Evolutionary conservation across 495 filamentous ascomycete species (phyloP).

Genomic region (Choiromyces venosus): DNA sequence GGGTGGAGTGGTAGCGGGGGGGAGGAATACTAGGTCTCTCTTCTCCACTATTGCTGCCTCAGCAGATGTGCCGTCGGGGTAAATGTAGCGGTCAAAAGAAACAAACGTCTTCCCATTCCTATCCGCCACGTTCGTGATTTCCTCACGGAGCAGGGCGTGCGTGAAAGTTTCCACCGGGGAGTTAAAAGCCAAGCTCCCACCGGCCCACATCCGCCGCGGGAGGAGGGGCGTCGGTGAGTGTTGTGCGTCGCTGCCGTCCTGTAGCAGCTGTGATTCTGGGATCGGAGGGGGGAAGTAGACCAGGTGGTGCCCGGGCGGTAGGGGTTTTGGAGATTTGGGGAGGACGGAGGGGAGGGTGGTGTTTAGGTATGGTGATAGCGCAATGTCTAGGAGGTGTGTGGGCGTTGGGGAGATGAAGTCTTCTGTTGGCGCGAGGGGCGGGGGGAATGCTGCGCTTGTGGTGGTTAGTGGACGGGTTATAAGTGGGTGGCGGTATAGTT

Average conservation of each 20-base stretch:
- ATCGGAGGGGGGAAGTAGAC: conserved; percentile 64
- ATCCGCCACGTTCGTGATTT: conserved; percentile 18
- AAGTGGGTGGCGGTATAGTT: background rate
- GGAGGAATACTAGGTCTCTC: conserved; percentile 44
- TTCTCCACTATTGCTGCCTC: conserved; percentile 38
- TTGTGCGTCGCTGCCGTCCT: conserved; percentile 66
- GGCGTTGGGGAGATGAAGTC: conserved; percentile 62
- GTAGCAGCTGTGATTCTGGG: conserved; percentile 51
- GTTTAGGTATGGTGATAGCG: conserved; percentile 58
- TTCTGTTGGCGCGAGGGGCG: conserved; percentile 54
- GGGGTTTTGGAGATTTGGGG: conserved; percentile 27
- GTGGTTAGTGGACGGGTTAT: conserved; percentile 5
- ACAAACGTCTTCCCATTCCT: conserved; percentile 31
- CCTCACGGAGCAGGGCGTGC: conserved; percentile 29
- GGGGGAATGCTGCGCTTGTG: conserved; percentile 25
- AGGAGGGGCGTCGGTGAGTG: conserved; percentile 63
- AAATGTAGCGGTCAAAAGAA: conserved; percentile 37
- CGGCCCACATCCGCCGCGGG: conserved; percentile 72
- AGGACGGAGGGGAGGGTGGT: conserved; percentile 43
- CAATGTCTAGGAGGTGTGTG: conserved; percentile 60
- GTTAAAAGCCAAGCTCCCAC: conserved; percentile 51
- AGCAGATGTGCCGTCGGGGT: background rate
- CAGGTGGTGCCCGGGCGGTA: conserved; percentile 63
- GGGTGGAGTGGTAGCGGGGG: background rate
- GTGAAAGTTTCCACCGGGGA: conserved; percentile 4